Evolutionary conservation across 2,329 filamentous ascomycete genomes (phyloP).

Genomic region (Phaeosphaeriaceae sp.): DNA sequence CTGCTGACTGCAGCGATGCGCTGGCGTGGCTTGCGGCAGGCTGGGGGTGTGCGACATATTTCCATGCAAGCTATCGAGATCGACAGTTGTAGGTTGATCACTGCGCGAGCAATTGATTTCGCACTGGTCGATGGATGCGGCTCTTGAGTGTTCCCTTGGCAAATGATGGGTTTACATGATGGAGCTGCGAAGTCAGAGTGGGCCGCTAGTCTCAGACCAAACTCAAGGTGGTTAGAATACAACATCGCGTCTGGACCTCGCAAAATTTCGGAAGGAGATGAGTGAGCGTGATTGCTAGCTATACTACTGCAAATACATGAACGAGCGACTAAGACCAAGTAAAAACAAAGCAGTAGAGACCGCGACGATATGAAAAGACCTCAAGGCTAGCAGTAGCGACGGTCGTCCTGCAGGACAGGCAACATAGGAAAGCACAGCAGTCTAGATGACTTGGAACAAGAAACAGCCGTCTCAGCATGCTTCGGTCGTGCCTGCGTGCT

Average conservation of each 20-base stretch:
- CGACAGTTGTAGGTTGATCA: neutral
- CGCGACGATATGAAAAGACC: neutral
- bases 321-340: neutral
- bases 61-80: neutral
- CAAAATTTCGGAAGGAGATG: neutral
- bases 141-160: neutral
- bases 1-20: neutral
- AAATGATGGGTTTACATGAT: no score
- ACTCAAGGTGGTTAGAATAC: neutral
- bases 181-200: no score
- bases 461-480: no score
- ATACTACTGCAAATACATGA: neutral
- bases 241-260: neutral
- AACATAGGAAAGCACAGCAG: neutral
- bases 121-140: neutral
- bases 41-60: neutral
- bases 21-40: constrained; percentile 4
- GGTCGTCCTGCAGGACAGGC: neutral
- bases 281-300: constrained; percentile 1
- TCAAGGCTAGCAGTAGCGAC: neutral
- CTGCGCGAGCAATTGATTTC: neutral
- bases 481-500: no score
- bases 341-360: neutral
- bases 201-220: neutral
- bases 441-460: neutral